Percentiles rank a stretch among this genome's conserved stretches.
phyloP scores from a whole-genome alignment of 73 alveolate species.

The Uronychia binucleata region DNA sequence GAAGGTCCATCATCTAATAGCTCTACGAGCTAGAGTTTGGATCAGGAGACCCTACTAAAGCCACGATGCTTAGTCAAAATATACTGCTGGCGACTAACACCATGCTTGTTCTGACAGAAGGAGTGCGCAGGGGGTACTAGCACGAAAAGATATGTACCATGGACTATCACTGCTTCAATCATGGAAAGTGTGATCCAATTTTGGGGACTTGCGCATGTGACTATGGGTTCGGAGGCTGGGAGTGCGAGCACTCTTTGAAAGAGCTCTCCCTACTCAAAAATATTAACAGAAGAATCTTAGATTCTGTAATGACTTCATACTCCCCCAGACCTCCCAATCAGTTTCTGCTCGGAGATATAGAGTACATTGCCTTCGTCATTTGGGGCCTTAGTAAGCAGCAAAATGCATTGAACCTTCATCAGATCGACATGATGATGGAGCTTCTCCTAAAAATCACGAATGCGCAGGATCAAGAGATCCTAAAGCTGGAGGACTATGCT shows the following conservation, averaged over 20 bases:
- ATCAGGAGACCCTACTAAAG: not conserved
- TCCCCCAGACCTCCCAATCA: not conserved
- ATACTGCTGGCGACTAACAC: conserved; percentile 14
- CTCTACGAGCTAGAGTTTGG: conserved; percentile 10
- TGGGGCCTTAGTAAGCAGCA: not conserved
- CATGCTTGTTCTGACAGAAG: conserved; percentile 9
- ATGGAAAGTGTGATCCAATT: conserved; percentile 9
- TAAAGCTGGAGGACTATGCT: not conserved
- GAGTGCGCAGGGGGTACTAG: not conserved
- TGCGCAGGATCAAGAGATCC: not conserved
- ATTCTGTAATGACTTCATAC: too few relatives aligned
- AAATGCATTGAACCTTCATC: not conserved
- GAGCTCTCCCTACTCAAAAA: not conserved
- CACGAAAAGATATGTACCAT: conserved; percentile 3
- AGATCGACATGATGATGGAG: too few relatives aligned
- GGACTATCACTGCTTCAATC: conserved; percentile 32
- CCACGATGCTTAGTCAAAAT: not conserved
- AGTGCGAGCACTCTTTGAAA: conserved; percentile 6
- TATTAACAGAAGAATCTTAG: not conserved
- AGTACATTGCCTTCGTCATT: not conserved
- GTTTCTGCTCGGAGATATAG: not conserved
- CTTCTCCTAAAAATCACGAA: too few relatives aligned
- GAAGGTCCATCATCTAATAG: not conserved
- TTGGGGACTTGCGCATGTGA: conserved; percentile 25
- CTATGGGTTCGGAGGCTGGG: conserved; percentile 4